Percentiles rank a stretch among this genome's conserved stretches.
These are phyloP conservation scores for Erythrophleum fordii DNA, from an alignment of 306 rosid species.

Conservation along the genomic window DNA sequence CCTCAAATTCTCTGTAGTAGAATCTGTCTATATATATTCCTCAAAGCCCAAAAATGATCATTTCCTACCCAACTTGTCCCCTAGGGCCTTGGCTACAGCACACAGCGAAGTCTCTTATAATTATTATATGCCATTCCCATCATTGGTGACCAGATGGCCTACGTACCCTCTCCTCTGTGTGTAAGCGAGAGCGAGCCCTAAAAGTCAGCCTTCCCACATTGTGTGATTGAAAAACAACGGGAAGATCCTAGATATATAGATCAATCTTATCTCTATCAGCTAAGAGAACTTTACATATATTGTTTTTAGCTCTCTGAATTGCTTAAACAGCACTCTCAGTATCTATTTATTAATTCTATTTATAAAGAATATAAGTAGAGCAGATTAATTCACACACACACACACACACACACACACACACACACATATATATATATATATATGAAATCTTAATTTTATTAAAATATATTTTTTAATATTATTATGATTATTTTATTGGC, in stretches of 20 bases:
- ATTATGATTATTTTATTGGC: too few species aligned
- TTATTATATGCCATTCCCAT: not conserved
- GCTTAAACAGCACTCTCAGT: too few species aligned
- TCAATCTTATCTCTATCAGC: not conserved
- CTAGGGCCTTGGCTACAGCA: not conserved
- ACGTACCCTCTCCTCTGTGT: not conserved
- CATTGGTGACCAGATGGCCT: not conserved
- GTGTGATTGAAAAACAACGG: conserved; percentile 10
- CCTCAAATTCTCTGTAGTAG: too few species aligned
- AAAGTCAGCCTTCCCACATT: not conserved
- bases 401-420: too few species aligned
- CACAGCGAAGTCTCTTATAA: not conserved
- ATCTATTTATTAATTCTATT: too few species aligned
- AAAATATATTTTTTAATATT: too few species aligned
- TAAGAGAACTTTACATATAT: not conserved
- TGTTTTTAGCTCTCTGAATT: too few species aligned
- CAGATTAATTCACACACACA: too few species aligned
- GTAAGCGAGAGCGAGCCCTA: not conserved
- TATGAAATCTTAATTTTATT: too few species aligned
- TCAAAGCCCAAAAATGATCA: not conserved
- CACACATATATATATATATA: too few species aligned
- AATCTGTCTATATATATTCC: too few species aligned
- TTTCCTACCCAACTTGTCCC: not conserved
- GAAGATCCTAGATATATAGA: not conserved
- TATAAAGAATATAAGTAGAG: too few species aligned